A percentile compares a stretch with the other conserved stretches of the same genome.
Conservation (phyloP, 345 rosid species). For the Hypericum perforatum region DNA sequence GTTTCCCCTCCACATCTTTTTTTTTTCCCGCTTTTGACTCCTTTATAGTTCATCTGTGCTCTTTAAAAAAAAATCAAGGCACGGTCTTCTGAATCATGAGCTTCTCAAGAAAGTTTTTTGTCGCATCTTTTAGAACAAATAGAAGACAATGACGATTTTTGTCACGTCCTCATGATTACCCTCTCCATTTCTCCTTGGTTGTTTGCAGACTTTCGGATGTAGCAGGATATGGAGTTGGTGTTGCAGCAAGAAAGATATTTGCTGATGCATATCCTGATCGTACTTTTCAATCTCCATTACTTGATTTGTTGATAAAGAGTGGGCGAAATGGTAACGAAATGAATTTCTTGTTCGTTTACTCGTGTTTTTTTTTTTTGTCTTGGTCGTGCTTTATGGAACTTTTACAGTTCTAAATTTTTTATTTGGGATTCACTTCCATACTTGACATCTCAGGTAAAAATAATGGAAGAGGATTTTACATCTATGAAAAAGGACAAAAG, state of each 20-base stretch:
- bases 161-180: conserved; percentile 9
- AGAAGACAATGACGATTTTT: conserved; percentile 3
- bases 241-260: conserved; percentile 54
- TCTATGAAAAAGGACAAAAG: conserved; percentile 65
- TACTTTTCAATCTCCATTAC: conserved; percentile 49
- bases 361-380: too few species aligned
- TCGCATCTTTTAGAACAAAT: background rate
- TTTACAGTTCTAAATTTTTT: too few species aligned
- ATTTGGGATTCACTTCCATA: too few species aligned
- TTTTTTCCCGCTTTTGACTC: conserved; percentile 1
- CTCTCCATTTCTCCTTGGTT: background rate
- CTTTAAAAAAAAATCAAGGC: background rate
- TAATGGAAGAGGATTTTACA: conserved; percentile 81
- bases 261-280: conserved; percentile 53
- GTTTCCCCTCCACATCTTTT: conserved; percentile 23
- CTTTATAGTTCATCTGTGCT: background rate
- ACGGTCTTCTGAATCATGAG: background rate
- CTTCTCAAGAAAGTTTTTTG: background rate
- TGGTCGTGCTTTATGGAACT: too few species aligned
- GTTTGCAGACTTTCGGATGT: conserved; percentile 74
- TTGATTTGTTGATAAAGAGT: conserved; percentile 55
- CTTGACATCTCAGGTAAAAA: conserved; percentile 46
- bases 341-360: background rate
- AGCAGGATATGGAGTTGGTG: conserved; percentile 77
- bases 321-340: conserved; percentile 68